Evolutionary conservation across 441 rosid species (phyloP).

Genomic region (Jatropha podagrica): DNA sequence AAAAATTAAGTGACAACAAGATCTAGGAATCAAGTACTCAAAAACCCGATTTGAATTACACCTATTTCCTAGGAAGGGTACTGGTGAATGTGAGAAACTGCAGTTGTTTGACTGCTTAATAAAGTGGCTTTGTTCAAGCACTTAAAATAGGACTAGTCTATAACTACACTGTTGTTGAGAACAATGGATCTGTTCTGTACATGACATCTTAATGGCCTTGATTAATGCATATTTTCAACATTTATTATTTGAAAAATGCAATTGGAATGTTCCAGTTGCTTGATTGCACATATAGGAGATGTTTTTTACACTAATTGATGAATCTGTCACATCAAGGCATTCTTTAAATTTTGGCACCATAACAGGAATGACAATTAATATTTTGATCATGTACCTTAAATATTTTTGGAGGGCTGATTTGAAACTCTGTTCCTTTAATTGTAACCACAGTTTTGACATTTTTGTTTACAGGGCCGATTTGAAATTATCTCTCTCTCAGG

Average conservation of each 20-base stretch:
- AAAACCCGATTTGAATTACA: not conserved
- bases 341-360: not conserved
- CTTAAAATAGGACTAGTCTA: not conserved
- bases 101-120: not conserved
- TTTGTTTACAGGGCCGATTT: conserved; percentile 70
- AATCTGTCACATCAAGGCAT: not conserved
- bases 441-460: conserved; percentile 6
- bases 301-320: not conserved
- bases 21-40: not conserved
- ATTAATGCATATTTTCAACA: not conserved
- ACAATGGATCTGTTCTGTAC: not conserved
- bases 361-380: not conserved
- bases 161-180: not conserved
- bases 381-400: not conserved
- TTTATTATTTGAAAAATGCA: not conserved
- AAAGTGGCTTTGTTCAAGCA: not conserved
- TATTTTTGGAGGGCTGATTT: not conserved
- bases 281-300: not conserved
- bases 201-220: too few species aligned
- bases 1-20: not conserved
- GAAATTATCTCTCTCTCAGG: conserved; percentile 92
- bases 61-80: not conserved
- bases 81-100: not conserved
- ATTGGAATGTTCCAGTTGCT: not conserved
- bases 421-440: not conserved